Evolutionary conservation across 2,329 filamentous ascomycete genomes (phyloP), one percentile per base, ranked within the genome.

Genomic region (Calonectria henricotiae): DNA sequence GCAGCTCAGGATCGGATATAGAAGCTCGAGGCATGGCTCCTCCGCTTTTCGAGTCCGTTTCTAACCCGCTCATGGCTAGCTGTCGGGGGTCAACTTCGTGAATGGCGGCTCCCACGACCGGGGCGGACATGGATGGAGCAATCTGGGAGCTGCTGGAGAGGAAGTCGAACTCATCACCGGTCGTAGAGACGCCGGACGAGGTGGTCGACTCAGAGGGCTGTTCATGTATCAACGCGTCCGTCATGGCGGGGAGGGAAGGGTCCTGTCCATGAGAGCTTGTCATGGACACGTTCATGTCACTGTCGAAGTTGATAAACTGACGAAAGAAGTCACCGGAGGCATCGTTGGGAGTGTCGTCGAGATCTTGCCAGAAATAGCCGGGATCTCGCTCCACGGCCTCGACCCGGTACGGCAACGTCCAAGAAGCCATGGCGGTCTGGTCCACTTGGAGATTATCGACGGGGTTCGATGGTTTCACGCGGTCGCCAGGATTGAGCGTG

Each of bases 1-100:
- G 80, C n/a, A 87, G 79, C 73, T 86, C 85, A 43, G 84, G 84
- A 71, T 87, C 85, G 4, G 85, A 86, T 78, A 87, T 84, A 68
- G 84, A 85, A 27, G 78, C 82, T 15, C 79, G 79, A 44, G 79
- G 79, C 13, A 80, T 69, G 62, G 27, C 27, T 30, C 39, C 27
- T 30, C 39, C 74, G 69, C 37, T 75, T 74, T 20, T 76, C 74
- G 8, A 62, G 46, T n/a, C 60, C 51, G 63, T 74, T 41, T 11
- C 70, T 70, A 69, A 20, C 5, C 65, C 63, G 41, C 37, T 70
- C 46, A 80, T 71, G 47, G 76, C 70, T 51, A 83, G 74, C 30
- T 76, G 72, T 32, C 74, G 74, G 12, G 80, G 76, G 62, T 82
- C 77, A 41, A 82, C 71, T 25, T 82, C 80, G 43, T 81, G 74